These are phyloP conservation scores for Petunia hybrid DNA, from an alignment of 305 asterid species.

Conservation along the genomic window DNA sequence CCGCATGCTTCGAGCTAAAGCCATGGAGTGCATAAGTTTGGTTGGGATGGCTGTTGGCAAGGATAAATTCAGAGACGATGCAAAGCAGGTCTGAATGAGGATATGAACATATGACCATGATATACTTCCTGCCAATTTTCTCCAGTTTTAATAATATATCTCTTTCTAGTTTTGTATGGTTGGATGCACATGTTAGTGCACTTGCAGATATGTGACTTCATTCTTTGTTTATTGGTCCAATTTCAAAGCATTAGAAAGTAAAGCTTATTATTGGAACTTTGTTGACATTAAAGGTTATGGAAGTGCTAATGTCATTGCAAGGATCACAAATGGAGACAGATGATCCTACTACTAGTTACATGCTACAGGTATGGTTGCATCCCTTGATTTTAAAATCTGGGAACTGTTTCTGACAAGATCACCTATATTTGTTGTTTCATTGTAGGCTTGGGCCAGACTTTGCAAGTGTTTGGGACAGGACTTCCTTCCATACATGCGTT, in stretches of 20 bases:
- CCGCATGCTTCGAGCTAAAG: constrained; percentile 43
- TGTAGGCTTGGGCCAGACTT: constrained; percentile 98
- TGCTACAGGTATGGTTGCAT: constrained; percentile 40
- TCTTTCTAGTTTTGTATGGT: constrained; percentile 10
- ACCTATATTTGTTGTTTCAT: constrained; percentile 35
- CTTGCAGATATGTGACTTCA: background rate
- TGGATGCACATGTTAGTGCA: background rate
- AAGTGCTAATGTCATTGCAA: constrained; percentile 45
- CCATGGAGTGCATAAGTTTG: constrained; percentile 41
- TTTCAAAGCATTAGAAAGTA: background rate
- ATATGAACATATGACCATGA: background rate
- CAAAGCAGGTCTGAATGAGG: constrained; percentile 38
- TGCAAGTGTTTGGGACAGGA: constrained; percentile 99
- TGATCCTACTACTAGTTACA: constrained; percentile 48
- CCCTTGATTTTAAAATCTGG: background rate
- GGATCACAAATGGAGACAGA: constrained; percentile 46
- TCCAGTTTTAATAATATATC: constrained; percentile 10
- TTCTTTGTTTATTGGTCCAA: background rate
- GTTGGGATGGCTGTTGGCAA: constrained; percentile 47
- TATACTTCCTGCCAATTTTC: background rate
- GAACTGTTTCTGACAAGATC: background rate
- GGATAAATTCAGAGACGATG: constrained; percentile 41
- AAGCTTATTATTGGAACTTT: background rate
- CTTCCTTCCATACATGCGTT: constrained; percentile 96
- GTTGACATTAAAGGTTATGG: constrained; percentile 41